phyloP scores from a whole-genome alignment of 768 basidiomycete species.

The Hygrocybe coccinea region DNA sequence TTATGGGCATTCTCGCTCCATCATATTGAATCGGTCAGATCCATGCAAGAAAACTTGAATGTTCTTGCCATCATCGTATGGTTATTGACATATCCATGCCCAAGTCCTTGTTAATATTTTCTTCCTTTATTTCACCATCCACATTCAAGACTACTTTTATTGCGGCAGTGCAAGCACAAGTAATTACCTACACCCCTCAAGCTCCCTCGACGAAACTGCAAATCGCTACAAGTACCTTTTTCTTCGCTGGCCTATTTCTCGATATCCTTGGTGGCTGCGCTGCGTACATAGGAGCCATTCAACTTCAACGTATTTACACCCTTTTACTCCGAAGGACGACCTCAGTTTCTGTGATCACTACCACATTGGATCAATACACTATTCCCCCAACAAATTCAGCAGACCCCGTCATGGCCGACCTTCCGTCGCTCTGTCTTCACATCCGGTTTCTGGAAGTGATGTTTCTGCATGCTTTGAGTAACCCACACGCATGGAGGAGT shows the following conservation, averaged over 20 bases:
- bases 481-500: too few species aligned
- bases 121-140: background rate
- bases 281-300: constrained; percentile 3
- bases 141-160: constrained; percentile 10
- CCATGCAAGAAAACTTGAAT: constrained; percentile 6
- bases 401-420: background rate
- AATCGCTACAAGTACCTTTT: constrained; percentile 5
- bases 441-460: too few species aligned
- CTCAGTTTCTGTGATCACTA: background rate
- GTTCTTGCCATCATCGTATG: constrained; percentile 5
- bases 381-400: background rate
- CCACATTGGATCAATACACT: background rate
- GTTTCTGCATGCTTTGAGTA: too few species aligned
- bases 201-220: constrained; percentile 1
- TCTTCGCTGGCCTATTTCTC: constrained; percentile 10
- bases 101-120: background rate
- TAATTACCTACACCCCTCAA: background rate
- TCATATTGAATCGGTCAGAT: constrained; percentile 2
- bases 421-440: too few species aligned
- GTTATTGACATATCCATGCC: too few species aligned
- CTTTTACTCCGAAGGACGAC: constrained; percentile 1
- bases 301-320: constrained; percentile 5
- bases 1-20: too few species aligned
- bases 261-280: constrained; percentile 9
- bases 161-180: constrained; percentile 11